phyloP scores from a whole-genome alignment of 2,329 filamentous ascomycete genomes.

The Fusarium heterosporum region DNA sequence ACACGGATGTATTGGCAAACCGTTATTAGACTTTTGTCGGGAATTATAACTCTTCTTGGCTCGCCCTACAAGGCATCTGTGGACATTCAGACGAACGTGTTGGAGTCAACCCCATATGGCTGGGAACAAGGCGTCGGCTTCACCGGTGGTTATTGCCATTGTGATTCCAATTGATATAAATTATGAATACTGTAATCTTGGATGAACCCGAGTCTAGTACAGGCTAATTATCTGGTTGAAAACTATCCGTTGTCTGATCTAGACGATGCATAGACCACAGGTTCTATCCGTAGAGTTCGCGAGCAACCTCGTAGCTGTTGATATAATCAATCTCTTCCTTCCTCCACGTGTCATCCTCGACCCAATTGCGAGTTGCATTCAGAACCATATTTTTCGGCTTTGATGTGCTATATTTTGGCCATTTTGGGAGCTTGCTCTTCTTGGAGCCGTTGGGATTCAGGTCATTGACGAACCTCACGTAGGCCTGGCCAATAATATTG shows the following conservation, averaged over 20 bases:
- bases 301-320: conserved; percentile 41
- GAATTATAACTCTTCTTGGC: conserved; percentile 5
- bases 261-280: not conserved
- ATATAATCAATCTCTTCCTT: conserved; percentile 57
- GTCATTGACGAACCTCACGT: conserved; percentile 58
- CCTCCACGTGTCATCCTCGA: conserved; percentile 61
- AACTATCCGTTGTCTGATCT: not conserved
- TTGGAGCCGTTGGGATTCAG: conserved; percentile 55
- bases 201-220: not conserved
- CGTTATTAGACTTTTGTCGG: conserved; percentile 6
- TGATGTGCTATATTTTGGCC: conserved; percentile 56
- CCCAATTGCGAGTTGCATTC: conserved; percentile 56
- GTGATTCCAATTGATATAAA: not conserved
- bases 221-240: not conserved
- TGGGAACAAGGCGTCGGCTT: not conserved
- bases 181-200: not conserved
- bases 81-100: not conserved
- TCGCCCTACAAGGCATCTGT: not conserved
- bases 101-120: not conserved
- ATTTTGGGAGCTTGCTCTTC: conserved; percentile 50
- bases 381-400: conserved; percentile 59
- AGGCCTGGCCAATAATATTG: conserved; percentile 55
- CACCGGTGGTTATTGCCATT: not conserved
- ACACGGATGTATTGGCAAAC: conserved; percentile 2
- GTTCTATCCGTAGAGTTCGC: conserved; percentile 41